Conservation (phyloP, 2,329 filamentous ascomycete species). For the Ophiocordyceps robertsii region DNA sequence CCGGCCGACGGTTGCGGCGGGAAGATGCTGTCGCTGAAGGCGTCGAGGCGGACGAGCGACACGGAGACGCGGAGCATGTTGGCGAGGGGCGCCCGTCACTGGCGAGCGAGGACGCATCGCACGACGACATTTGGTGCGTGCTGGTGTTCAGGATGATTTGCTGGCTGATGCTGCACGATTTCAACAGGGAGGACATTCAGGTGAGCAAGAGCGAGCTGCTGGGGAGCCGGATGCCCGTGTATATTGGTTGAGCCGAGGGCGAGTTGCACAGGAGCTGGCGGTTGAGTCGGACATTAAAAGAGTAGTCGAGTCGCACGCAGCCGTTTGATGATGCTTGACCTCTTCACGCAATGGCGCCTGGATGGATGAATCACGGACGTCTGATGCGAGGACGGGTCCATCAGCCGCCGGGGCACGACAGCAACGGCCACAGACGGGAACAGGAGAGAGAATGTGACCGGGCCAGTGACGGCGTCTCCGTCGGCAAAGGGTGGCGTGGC, state of each 20-base stretch:
- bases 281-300: not conserved
- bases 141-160: constrained; percentile 44
- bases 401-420: no score
- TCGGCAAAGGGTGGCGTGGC: no score
- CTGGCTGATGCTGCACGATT: constrained; percentile 44
- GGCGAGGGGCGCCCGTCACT: constrained; percentile 5
- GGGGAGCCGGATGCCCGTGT: constrained; percentile 42
- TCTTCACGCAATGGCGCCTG: no score
- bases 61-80: not conserved
- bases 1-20: not conserved
- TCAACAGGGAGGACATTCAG: constrained; percentile 39
- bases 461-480: no score
- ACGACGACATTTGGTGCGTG: constrained; percentile 37
- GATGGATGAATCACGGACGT: no score
- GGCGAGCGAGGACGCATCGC: constrained; percentile 11
- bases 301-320: no score
- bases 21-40: not conserved
- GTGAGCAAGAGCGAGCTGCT: constrained; percentile 37
- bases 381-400: no score
- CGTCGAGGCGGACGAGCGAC: constrained; percentile 1
- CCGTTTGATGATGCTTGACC: no score
- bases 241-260: constrained; percentile 23
- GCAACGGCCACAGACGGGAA: not conserved
- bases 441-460: no score
- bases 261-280: no score